Percentiles rank a stretch among this genome's conserved stretches.
Evolutionary conservation across 78 protist genomes (phyloP).

Genomic region (Dictyostelium firmibasis): DNA sequence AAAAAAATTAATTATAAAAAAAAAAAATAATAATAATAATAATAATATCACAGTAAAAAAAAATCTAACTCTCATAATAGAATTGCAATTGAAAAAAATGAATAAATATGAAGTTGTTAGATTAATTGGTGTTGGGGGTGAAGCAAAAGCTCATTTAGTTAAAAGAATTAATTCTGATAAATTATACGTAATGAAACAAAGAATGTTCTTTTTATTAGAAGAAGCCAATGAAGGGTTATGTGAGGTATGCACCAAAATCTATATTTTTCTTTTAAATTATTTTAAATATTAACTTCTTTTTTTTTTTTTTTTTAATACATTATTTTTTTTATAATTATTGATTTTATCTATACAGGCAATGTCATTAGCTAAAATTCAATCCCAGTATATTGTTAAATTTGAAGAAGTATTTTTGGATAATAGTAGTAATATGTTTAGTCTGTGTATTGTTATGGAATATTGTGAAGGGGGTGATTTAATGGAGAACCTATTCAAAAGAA

Average conservation of each 20-base stretch:
- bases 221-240: slow-evolving; percentile 46
- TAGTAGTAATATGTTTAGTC: background rate
- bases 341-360: too few species aligned
- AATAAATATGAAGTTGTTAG: slow-evolving; percentile 50
- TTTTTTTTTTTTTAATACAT: background rate
- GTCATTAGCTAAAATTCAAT: slow-evolving; percentile 27
- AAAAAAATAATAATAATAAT: background rate
- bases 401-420: slow-evolving; percentile 53
- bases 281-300: background rate
- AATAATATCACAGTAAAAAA: too few species aligned
- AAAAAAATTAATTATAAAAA: background rate
- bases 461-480: slow-evolving; percentile 63
- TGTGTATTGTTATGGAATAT: slow-evolving; percentile 72
- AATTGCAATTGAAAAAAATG: too few species aligned
- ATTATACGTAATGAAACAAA: slow-evolving; percentile 49
- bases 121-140: slow-evolving; percentile 49
- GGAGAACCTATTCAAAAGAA: slow-evolving; percentile 13
- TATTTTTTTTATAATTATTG: too few species aligned
- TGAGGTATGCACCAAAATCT: slow-evolving; percentile 19
- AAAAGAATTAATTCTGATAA: slow-evolving; percentile 31
- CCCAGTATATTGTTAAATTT: slow-evolving; percentile 13
- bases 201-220: slow-evolving; percentile 30
- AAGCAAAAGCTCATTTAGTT: slow-evolving; percentile 40
- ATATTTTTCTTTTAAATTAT: background rate
- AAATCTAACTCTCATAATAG: too few species aligned